phyloP scores from a whole-genome alignment of 257 asterid genomes.

The Solanum paucissectum region DNA sequence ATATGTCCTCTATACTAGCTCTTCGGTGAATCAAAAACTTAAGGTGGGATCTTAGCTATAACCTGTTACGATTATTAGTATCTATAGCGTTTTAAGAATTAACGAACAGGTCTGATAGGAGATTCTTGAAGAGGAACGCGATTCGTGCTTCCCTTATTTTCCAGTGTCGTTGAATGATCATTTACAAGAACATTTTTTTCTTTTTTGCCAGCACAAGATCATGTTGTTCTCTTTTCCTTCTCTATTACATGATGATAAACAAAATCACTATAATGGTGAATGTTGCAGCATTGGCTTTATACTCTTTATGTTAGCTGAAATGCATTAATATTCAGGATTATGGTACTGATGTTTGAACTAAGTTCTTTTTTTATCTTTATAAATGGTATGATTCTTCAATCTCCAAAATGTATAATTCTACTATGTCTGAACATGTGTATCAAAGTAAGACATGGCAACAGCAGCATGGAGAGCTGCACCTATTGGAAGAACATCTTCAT shows the following conservation, averaged over 20 bases:
- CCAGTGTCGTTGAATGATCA: neutral
- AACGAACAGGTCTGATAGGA: neutral
- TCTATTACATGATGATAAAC: neutral
- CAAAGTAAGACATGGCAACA: conserved; percentile 57
- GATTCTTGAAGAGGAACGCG: neutral
- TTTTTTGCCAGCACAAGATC: neutral
- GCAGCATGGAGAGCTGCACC: conserved; percentile 91
- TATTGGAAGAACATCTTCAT: conserved; percentile 53
- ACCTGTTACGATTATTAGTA: neutral
- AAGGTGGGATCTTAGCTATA: neutral
- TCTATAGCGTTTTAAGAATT: neutral
- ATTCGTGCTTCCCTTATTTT: neutral
- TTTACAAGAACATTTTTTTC: neutral
- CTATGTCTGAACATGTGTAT: conserved; percentile 11
- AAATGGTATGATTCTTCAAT: neutral
- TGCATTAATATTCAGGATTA: no score
- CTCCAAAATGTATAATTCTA: neutral
- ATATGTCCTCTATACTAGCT: neutral
- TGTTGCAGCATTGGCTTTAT: neutral
- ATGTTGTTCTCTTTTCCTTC: neutral
- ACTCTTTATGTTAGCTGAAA: no score
- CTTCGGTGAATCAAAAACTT: neutral
- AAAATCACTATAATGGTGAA: neutral
- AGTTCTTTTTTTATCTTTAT: neutral
- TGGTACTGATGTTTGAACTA: no score